phyloP scores from a whole-genome alignment of 495 filamentous ascomycete species.

The Alectoria sarmentosa region DNA sequence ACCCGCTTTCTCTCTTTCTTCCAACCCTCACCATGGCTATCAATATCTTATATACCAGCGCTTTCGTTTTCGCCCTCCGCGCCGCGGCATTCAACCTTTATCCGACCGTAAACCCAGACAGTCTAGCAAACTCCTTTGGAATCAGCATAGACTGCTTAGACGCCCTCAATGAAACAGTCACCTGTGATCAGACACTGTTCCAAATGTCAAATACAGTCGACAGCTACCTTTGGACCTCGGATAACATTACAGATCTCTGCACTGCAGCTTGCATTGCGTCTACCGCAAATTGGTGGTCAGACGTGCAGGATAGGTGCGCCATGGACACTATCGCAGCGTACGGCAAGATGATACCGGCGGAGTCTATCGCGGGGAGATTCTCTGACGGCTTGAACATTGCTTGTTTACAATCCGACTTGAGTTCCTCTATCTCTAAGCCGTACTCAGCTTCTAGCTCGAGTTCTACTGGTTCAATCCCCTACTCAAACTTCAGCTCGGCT shows the following conservation, averaged over 20 bases:
- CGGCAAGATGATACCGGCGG: slow-evolving; percentile 17
- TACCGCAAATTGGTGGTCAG: slow-evolving; percentile 6
- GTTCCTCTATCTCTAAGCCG: background rate
- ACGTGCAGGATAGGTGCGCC: slow-evolving; percentile 13
- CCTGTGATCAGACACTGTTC: slow-evolving; percentile 19
- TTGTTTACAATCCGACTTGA: slow-evolving; percentile 10
- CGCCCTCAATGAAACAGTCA: slow-evolving; percentile 15
- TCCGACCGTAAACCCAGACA: slow-evolving; percentile 16
- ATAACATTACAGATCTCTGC: slow-evolving; percentile 21
- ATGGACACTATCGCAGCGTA: slow-evolving; percentile 15
- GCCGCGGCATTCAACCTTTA: slow-evolving; percentile 17
- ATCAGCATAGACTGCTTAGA: slow-evolving; percentile 21
- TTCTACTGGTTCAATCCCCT: background rate
- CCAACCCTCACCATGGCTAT: background rate
- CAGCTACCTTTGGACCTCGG: slow-evolving; percentile 14
- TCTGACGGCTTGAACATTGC: slow-evolving; percentile 18
- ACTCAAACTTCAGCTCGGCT: background rate
- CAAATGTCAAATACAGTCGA: slow-evolving; percentile 19
- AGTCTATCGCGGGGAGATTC: slow-evolving; percentile 15
- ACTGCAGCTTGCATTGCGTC: slow-evolving; percentile 12
- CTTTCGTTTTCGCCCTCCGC: background rate
- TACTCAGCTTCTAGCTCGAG: background rate
- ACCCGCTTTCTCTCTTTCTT: background rate
- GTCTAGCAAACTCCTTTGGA: slow-evolving; percentile 13
- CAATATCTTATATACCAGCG: background rate